Evolutionary conservation across 2,329 filamentous ascomycete genomes (phyloP), one percentile per base, ranked within the genome.

Genomic region (Exutisphaerella laricina): DNA sequence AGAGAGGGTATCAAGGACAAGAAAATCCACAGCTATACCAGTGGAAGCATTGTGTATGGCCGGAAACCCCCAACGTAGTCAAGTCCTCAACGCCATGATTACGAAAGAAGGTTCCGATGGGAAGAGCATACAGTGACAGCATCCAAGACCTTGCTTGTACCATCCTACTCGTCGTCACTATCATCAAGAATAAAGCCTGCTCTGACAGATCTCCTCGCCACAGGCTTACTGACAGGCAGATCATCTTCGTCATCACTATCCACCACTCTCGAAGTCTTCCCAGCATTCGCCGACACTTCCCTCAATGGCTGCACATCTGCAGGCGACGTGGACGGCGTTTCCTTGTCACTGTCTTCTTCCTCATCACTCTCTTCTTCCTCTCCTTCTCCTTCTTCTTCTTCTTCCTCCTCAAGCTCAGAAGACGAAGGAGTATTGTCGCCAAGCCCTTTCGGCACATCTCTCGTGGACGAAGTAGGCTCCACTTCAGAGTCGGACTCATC

Each of bases 111-210:
- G n/a, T n/a, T n/a, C n/a, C n/a, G n/a, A n/a, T n/a, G n/a, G n/a
- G n/a, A n/a, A n/a, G n/a, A n/a, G n/a, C n/a, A n/a, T n/a, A n/a
- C n/a, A n/a, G n/a, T n/a, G n/a, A n/a, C n/a, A n/a, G n/a, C n/a
- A n/a, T n/a, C n/a, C n/a, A n/a, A n/a, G n/a, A n/a, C n/a, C n/a
- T n/a, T n/a, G n/a, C n/a, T n/a, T n/a, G n/a, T 23, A 32, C 31
- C 12, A 25, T 25, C n/a, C 41, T 45, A 46, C 9, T 56, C 53
- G 33, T 53, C 50, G 45, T 58, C 55, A 41, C 50, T 55, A 55
- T 71, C 69, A 43, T 69, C 69, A 54, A 71, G 56, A 28, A 72
- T 55, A 46, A 71, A 70, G 0, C 66, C 68, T 26, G 65, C 69
- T 39, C 68, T 58, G 30, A 58, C 60, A 35, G 56, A 64, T 21